Conservation (phyloP, 2,329 filamentous ascomycete species). For the Cercospora sesami region DNA sequence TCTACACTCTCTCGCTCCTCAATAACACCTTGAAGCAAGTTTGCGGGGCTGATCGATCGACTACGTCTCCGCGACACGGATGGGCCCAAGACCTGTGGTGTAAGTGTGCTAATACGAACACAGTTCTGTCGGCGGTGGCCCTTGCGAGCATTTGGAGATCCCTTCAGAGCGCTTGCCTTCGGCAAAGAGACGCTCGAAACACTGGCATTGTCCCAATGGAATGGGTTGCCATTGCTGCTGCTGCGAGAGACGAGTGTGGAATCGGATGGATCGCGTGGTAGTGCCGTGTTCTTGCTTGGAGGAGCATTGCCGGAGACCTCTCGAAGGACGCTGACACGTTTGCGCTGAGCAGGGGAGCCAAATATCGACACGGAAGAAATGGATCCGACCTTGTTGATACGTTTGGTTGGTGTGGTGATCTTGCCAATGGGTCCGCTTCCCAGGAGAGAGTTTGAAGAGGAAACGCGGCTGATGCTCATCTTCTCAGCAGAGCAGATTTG, state of each 20-base stretch:
- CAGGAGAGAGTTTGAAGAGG: conserved; percentile 34
- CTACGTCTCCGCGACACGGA: conserved; percentile 25
- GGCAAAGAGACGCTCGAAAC: conserved; percentile 27
- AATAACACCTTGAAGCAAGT: conserved; percentile 41
- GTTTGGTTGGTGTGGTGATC: conserved; percentile 38
- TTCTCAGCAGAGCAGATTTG: conserved; percentile 41
- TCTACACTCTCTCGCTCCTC: conserved; percentile 40
- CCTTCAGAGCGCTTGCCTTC: conserved; percentile 48
- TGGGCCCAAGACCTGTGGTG: conserved; percentile 46
- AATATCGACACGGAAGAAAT: conserved; percentile 36
- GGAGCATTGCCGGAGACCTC: conserved; percentile 38
- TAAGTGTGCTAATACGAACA: conserved; percentile 47
- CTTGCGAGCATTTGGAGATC: conserved; percentile 47
- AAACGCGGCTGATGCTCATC: conserved; percentile 39
- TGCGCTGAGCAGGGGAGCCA: conserved; percentile 45
- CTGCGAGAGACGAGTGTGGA: conserved; percentile 41
- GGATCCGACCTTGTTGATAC: conserved; percentile 25
- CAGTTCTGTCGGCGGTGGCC: conserved; percentile 48
- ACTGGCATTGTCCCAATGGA: conserved; percentile 46
- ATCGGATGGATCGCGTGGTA: conserved; percentile 43
- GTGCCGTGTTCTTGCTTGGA: conserved; percentile 24
- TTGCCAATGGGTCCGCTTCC: conserved; percentile 32
- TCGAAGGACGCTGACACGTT: conserved; percentile 34
- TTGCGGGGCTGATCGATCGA: conserved; percentile 38
- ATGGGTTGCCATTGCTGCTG: conserved; percentile 50